phyloP scores from a whole-genome alignment of 768 basidiomycete species.

The Rhodotorula babjevae region DNA sequence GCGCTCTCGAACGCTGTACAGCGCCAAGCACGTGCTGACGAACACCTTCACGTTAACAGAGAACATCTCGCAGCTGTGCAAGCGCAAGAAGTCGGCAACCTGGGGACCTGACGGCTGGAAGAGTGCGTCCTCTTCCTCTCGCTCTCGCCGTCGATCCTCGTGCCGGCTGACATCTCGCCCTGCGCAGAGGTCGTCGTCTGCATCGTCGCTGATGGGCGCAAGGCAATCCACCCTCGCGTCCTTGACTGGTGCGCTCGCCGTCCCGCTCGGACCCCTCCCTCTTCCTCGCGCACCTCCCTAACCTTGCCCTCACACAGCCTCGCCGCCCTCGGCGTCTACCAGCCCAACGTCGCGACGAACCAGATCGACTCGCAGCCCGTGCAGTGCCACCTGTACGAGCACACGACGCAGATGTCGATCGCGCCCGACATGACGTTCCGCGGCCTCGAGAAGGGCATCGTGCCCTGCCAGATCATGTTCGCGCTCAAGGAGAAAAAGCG shows the following conservation, averaged over 20 bases:
- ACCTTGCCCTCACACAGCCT: conserved; percentile 56
- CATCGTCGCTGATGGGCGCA: conserved; percentile 50
- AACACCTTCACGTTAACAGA: conserved; percentile 34
- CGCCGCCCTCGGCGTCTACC: conserved; percentile 56
- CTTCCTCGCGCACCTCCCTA: neutral
- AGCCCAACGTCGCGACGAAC: conserved; percentile 43
- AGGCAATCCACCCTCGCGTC: conserved; percentile 53
- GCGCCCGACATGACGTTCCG: conserved; percentile 73
- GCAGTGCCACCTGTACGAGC: conserved; percentile 79
- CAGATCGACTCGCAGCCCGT: conserved; percentile 65
- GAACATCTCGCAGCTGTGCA: conserved; percentile 49
- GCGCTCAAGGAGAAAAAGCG: conserved; percentile 56
- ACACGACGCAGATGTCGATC: conserved; percentile 82
- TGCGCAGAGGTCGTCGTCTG: conserved; percentile 50
- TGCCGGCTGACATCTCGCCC: neutral
- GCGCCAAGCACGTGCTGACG: no score
- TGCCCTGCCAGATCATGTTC: conserved; percentile 77
- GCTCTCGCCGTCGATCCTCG: no score
- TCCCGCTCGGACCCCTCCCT: neutral
- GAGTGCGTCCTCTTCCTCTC: conserved; percentile 38
- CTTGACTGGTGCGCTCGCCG: conserved; percentile 55
- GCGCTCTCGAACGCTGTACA: neutral
- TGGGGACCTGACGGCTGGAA: conserved; percentile 50
- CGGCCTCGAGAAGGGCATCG: conserved; percentile 78
- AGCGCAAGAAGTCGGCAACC: conserved; percentile 46